These are phyloP conservation scores for Lichtheimia ornata DNA, from an alignment of 371 early-diverging fungal species.

Conservation along the genomic window DNA sequence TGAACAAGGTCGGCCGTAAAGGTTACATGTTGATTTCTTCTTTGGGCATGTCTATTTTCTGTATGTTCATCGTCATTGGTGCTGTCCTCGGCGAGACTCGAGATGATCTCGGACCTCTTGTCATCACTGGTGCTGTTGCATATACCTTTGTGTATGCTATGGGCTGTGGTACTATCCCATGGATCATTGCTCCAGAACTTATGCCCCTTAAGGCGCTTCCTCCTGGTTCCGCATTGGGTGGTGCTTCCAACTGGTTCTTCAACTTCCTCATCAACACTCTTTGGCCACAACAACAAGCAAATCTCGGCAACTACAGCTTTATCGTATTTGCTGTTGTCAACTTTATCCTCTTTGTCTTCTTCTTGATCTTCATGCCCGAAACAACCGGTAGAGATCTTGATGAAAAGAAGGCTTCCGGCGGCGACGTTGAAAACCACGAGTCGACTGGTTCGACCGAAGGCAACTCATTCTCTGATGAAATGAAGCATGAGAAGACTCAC, in stretches of 20 bases:
- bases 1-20: conserved; percentile 43
- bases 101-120: conserved; percentile 27
- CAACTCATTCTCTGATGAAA: too few species aligned
- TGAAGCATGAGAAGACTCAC: too few species aligned
- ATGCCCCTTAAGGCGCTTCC: conserved; percentile 46
- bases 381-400: conserved; percentile 47
- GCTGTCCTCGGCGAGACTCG: conserved; percentile 10
- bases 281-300: conserved; percentile 38
- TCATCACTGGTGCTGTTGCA: conserved; percentile 38
- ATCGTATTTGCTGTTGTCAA: conserved; percentile 44
- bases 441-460: too few species aligned
- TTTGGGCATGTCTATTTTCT: conserved; percentile 36
- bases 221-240: conserved; percentile 47
- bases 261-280: conserved; percentile 46
- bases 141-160: conserved; percentile 41
- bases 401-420: conserved; percentile 1
- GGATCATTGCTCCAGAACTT: conserved; percentile 53
- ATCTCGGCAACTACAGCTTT: conserved; percentile 39
- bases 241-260: conserved; percentile 43
- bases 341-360: conserved; percentile 41
- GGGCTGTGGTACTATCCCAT: conserved; percentile 53
- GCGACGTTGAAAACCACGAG: not conserved
- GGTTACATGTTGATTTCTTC: conserved; percentile 45
- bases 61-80: conserved; percentile 40
- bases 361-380: conserved; percentile 41